Conservation (phyloP, 2,329 filamentous ascomycete genomes). For the Neofusicoccum umdonicola region DNA sequence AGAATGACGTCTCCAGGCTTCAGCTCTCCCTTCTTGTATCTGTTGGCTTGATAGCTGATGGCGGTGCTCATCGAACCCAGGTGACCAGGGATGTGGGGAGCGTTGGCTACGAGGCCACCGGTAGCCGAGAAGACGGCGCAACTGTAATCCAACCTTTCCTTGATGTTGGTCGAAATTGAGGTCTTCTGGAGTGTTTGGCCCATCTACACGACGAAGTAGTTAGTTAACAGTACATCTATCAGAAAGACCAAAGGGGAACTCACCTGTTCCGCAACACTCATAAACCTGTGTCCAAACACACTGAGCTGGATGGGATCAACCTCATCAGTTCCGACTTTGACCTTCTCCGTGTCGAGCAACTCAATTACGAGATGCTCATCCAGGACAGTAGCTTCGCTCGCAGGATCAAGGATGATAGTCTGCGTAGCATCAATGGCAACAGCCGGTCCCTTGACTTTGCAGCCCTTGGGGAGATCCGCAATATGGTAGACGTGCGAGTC, state of each 20-base stretch:
- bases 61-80: constrained; percentile 28
- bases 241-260: not conserved
- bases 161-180: constrained; percentile 27
- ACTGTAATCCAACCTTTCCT: constrained; percentile 29
- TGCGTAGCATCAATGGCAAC: constrained; percentile 44
- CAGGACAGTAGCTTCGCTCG: constrained; percentile 24
- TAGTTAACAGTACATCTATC: not conserved
- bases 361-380: constrained; percentile 42
- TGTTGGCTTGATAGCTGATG: constrained; percentile 28
- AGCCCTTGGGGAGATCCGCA: constrained; percentile 23
- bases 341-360: constrained; percentile 35
- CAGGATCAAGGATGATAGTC: constrained; percentile 43
- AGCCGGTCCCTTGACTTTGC: constrained; percentile 29
- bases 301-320: constrained; percentile 22
- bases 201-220: constrained; percentile 19
- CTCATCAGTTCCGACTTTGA: constrained; percentile 5
- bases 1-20: constrained; percentile 29
- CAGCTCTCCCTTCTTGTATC: constrained; percentile 22
- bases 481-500: constrained; percentile 27
- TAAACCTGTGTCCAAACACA: constrained; percentile 26
- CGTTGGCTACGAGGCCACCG: constrained; percentile 27
- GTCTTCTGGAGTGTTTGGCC: constrained; percentile 27
- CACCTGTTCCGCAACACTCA: constrained; percentile 26
- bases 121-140: constrained; percentile 27
- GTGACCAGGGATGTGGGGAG: constrained; percentile 29